Conservation (phyloP, 129 eudicot species). For the Gnaphalium uliginosum region DNA sequence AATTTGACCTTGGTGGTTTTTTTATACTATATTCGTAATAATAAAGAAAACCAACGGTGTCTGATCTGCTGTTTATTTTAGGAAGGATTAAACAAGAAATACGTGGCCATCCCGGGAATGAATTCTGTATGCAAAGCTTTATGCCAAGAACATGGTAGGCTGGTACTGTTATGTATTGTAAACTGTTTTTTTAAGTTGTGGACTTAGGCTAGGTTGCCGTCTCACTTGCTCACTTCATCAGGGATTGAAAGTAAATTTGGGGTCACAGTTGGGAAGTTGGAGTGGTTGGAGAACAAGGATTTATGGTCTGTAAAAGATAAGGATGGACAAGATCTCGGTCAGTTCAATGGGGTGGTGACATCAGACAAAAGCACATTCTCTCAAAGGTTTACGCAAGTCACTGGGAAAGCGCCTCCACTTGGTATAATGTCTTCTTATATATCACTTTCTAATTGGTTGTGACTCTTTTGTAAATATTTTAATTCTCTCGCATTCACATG, state of each 20-base stretch:
- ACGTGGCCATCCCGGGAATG: slow-evolving; percentile 94
- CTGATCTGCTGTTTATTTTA: slow-evolving; percentile 35
- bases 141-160: slow-evolving; percentile 52
- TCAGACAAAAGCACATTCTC: slow-evolving; percentile 75
- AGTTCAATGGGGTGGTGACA: slow-evolving; percentile 78
- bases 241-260: slow-evolving; percentile 86
- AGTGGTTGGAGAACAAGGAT: slow-evolving; percentile 68
- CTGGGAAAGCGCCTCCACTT: slow-evolving; percentile 78
- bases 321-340: slow-evolving; percentile 75
- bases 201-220: slow-evolving; percentile 1
- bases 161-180: slow-evolving; percentile 39
- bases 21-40: background rate
- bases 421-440: slow-evolving; percentile 39
- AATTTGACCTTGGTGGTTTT: background rate
- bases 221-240: slow-evolving; percentile 29
- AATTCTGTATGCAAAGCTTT: slow-evolving; percentile 89
- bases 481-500: background rate
- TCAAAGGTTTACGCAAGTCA: slow-evolving; percentile 55
- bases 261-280: slow-evolving; percentile 65
- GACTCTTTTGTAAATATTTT: background rate
- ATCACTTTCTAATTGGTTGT: slow-evolving; percentile 2
- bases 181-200: slow-evolving; percentile 12
- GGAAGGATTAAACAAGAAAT: slow-evolving; percentile 61
- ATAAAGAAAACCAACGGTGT: background rate
- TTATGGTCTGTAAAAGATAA: slow-evolving; percentile 67